Conservation (phyloP, 768 basidiomycete species). For the Suillus brevipes region DNA sequence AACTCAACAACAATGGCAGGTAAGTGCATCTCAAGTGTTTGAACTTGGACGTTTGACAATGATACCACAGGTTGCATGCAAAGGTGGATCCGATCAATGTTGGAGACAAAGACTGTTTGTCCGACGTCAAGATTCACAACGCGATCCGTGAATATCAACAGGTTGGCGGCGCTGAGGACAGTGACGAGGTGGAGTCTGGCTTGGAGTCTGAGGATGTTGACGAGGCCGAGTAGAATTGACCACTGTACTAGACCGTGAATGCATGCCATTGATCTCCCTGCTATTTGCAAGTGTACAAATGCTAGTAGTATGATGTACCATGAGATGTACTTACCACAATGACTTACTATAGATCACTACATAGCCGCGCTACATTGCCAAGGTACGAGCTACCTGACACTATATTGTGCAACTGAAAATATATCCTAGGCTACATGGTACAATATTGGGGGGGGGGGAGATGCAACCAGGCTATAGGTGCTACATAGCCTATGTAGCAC, state of each 20-base stretch:
- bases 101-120: background rate
- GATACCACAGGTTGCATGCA: background rate
- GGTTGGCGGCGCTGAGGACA: background rate
- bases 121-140: background rate
- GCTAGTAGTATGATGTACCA: background rate
- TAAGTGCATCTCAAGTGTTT: background rate
- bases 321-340: background rate
- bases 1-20: background rate
- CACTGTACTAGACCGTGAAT: background rate
- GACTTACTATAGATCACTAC: background rate
- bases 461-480: background rate
- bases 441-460: background rate
- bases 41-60: background rate
- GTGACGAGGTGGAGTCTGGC: background rate
- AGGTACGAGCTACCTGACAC: background rate
- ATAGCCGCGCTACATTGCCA: background rate
- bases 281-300: background rate
- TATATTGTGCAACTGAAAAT: background rate
- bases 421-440: background rate
- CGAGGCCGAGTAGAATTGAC: background rate
- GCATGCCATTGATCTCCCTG: background rate
- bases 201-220: background rate
- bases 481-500: background rate
- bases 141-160: background rate
- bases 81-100: slow-evolving; percentile 3